These are phyloP conservation scores for Elaeagnus macrophylla DNA, from an alignment of 306 rosid species.

Conservation along the genomic window DNA sequence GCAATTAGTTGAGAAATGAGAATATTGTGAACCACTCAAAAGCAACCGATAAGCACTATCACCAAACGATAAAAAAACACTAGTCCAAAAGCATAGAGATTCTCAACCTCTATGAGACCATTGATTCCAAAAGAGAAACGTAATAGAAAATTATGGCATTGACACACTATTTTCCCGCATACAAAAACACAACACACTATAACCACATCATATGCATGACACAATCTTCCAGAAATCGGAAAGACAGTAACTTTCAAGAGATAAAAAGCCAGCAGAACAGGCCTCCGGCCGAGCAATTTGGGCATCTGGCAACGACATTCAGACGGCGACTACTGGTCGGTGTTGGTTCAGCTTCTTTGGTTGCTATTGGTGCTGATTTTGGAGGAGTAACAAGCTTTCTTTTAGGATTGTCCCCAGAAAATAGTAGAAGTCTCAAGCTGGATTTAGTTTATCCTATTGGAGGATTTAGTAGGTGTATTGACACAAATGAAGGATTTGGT, in stretches of 20 bases:
- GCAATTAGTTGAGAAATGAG: no score
- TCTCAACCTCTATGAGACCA: not conserved
- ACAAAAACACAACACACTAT: conserved; percentile 10
- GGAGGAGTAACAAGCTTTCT: conserved; percentile 67
- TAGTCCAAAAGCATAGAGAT: not conserved
- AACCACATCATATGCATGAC: conserved; percentile 15
- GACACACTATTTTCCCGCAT: conserved; percentile 28
- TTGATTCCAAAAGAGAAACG: not conserved
- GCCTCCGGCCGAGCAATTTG: conserved; percentile 48
- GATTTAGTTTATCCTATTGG: conserved; percentile 66
- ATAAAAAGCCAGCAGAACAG: conserved; percentile 1
- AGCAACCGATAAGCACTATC: conserved; percentile 16
- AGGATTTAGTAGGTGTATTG: conserved; percentile 76
- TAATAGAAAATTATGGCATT: conserved; percentile 21
- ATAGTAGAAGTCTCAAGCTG: conserved; percentile 49
- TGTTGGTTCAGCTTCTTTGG: conserved; percentile 64
- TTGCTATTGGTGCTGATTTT: conserved; percentile 78
- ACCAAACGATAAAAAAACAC: not conserved
- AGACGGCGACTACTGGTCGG: conserved; percentile 58
- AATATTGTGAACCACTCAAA: conserved; percentile 17
- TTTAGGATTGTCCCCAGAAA: conserved; percentile 58
- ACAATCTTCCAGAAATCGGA: conserved; percentile 23
- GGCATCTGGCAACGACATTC: conserved; percentile 42
- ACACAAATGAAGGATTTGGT: conserved; percentile 75
- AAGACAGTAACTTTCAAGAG: conserved; percentile 18